phyloP scores from a whole-genome alignment of 2,329 filamentous ascomycete species.

The Gaeumannomyces sp. region DNA sequence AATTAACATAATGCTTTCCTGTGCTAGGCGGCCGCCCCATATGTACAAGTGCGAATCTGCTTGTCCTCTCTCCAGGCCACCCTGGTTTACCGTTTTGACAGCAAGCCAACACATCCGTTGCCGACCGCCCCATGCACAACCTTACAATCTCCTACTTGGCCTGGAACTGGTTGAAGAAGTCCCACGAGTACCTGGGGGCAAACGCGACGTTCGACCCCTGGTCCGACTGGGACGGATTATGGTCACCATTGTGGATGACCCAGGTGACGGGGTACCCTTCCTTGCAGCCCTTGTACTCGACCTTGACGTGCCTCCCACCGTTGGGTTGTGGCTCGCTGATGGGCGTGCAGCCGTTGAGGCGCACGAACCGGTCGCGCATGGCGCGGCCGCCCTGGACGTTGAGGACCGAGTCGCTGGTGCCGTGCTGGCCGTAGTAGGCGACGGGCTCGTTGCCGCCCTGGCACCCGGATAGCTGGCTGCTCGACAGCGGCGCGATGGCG shows the following conservation, averaged over 20 bases:
- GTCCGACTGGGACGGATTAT: constrained; percentile 17
- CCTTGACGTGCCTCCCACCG: constrained; percentile 14
- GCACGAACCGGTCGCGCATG: constrained; percentile 16
- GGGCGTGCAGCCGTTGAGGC: constrained; percentile 15
- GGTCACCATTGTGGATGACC: constrained; percentile 19
- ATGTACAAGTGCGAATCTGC: no score
- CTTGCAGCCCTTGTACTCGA: constrained; percentile 15
- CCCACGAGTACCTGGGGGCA: constrained; percentile 18
- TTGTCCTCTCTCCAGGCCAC: no score
- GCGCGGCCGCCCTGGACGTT: constrained; percentile 13
- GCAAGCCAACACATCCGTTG: no score
- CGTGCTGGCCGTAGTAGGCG: constrained; percentile 17
- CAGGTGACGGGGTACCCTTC: constrained; percentile 17
- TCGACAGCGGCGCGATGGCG: constrained; percentile 23
- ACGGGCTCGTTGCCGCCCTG: constrained; percentile 13
- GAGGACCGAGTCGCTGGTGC: constrained; percentile 15
- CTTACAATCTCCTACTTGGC: not conserved
- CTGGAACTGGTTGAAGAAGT: constrained; percentile 15
- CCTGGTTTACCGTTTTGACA: no score
- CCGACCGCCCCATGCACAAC: not conserved
- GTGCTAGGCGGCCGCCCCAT: no score
- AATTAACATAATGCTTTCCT: no score
- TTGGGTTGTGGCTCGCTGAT: constrained; percentile 12
- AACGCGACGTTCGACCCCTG: constrained; percentile 13
- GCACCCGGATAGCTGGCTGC: constrained; percentile 8